These are phyloP conservation scores for Epipyxis sp. DNA, from an alignment of 108 stramenopile species.

Conservation along the genomic window DNA sequence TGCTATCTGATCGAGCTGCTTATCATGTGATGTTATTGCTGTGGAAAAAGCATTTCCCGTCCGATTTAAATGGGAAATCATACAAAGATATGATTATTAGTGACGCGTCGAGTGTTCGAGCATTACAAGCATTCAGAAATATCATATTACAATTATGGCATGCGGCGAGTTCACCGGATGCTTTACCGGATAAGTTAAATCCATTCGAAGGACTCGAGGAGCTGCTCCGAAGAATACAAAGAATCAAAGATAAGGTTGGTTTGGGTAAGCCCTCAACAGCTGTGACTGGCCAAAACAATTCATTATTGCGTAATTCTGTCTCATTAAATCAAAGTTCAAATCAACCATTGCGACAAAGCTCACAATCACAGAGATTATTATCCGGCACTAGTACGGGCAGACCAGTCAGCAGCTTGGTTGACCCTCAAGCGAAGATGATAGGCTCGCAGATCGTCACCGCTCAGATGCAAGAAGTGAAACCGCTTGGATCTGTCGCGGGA, in stretches of 20 bases:
- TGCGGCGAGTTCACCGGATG: neutral
- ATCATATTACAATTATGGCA: neutral
- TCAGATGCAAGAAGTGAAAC: neutral
- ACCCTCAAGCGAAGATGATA: neutral
- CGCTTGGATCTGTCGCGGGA: too few species aligned
- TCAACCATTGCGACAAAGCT: neutral
- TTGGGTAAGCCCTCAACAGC: too few species aligned
- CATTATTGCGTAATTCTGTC: neutral
- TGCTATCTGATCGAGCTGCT: constrained; percentile 14
- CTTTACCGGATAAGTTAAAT: neutral
- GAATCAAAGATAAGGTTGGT: neutral
- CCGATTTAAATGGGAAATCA: neutral
- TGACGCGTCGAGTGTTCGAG: neutral
- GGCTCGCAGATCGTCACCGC: neutral
- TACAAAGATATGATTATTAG: neutral
- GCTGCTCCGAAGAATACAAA: neutral
- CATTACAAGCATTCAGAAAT: neutral
- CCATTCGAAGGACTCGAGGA: neutral
- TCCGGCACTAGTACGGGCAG: neutral
- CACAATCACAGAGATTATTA: neutral
- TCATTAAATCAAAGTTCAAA: neutral
- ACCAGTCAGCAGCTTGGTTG: neutral
- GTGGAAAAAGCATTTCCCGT: neutral
- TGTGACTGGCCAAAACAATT: neutral
- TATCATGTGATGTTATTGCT: neutral